Base-by-base conservation (phyloP, 1,284 basidiomycete genomes). In the Inonotus hispidus region DNA sequence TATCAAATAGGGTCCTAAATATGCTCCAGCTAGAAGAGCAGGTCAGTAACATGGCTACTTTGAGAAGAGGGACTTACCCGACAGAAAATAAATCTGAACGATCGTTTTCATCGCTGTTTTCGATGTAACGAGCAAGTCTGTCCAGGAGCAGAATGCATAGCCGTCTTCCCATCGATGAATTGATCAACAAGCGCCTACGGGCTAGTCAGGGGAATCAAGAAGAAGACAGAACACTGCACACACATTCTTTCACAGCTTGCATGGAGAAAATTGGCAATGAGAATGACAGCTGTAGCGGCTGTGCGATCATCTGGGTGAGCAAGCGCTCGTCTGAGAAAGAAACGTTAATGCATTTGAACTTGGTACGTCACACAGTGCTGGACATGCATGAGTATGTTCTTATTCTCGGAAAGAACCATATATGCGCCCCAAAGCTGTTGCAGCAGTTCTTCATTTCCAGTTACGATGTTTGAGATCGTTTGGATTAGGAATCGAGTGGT, bases 251-350 rank as follows among this genome's bases (percentile, higher is more conserved):
- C 69, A 49, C 71, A 68, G 66, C 76, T 85, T 39, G 75, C 79
- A 64, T 84, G 78, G 3, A 88, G 74, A 65, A 88, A 87, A 70
- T 93, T 94, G 45, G 85, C 71, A 43, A 93, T 77, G 59, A 95
- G 79, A 38, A 92, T 82, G 37, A 93, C 73, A 1, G 83, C 80
- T 2, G 87, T 82, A 4, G 84, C 68, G 27, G 87, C 77, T 3
- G 84, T 85, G 35, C 79, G 79, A 47, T 75, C 65, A 70, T 94
- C 91, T 45, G 81, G 79, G 29, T 86, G 88, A 50, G 81, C 79
- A 21, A 94, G 75, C 23, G 93, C 75, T 35, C 92, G 90, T 68
- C 92, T 93, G 70, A 25, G 16, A n/a, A 19, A 25, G 13, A 13
- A 21, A 7, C 19, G 38, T 29, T 35, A 53, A 32, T 4, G 32